Base-by-base conservation (phyloP, 129 eudicot species). In the Flaveria brownii region DNA sequence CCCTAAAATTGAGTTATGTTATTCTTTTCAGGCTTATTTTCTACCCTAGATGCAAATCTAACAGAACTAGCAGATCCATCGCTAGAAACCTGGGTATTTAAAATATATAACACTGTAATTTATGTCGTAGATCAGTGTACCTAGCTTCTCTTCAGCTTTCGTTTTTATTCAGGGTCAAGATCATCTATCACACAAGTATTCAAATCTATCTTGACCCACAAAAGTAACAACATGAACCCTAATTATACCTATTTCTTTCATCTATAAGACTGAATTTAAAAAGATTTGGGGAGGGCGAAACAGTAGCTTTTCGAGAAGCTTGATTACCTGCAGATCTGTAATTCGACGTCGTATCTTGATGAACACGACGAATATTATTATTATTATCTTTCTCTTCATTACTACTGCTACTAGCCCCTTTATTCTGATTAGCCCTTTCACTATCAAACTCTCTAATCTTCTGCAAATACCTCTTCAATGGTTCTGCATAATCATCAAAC, bases 401-500 rank as follows among this genome's bases (percentile, higher is more conserved):
- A 51, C 79, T 82, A 43, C 74, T 81, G 45, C 79, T 80, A 16
- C 81, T 80, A 49, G 74, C 84, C 46, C 46, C 69, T 30, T 63
- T 63, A 30, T 28, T 28, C 45, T 76, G 88, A 23, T 79, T 82
- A 68, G 85, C 84, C 78, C 76, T 93, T 81, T 93, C 96, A 26
- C 82, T 85, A 71, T 93, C 97, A 2, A 72, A 71, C 79, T 90
- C 91, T 54, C 98, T 85, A 78, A 66, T 83, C 84, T 77, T 90
- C 33, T 76, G 71, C 86, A 93, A 82, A 74, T 93, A 93, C 86
- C 90, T 86, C 68, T 83, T 85, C 43, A 90, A 70, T 11, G 87
- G 84, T 82, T 80, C 90, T 0, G 82, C 77, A 70, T 85, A 90
- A 18, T 93, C 85, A 80, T 93, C 98, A 85, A 93, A 93, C 70